phyloP scores from a whole-genome alignment of 345 rosid genomes.

The Euphorbia peplus region DNA sequence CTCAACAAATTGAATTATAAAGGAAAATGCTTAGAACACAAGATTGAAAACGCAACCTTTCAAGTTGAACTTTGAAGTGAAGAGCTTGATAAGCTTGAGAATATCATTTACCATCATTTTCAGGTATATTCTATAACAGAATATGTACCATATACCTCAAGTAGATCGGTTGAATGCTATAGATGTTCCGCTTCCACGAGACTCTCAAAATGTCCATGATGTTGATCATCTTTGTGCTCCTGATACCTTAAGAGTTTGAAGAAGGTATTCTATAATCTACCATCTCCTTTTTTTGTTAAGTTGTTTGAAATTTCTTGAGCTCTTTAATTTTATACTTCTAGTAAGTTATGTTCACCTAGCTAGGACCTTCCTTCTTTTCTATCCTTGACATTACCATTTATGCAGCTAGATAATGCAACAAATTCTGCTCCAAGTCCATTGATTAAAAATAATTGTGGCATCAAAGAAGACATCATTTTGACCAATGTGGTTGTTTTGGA shows the following conservation, averaged over 20 bases:
- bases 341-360: conserved; percentile 15
- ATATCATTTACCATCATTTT: too few relatives aligned
- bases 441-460: conserved; percentile 18
- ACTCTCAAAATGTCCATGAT: conserved; percentile 30
- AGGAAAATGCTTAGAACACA: too few relatives aligned
- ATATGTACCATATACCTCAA: too few relatives aligned
- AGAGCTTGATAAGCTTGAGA: too few relatives aligned
- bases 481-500: conserved; percentile 30
- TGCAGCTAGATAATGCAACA: conserved; percentile 40
- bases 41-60: too few relatives aligned
- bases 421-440: conserved; percentile 28
- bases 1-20: too few relatives aligned
- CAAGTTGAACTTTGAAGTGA: too few relatives aligned
- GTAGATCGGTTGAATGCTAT: conserved; percentile 28
- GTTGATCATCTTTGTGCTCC: conserved; percentile 30
- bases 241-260: conserved; percentile 37
- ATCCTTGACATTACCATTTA: conserved; percentile 18
- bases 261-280: conserved; percentile 45
- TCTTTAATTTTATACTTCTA: conserved; percentile 12
- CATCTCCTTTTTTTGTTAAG: conserved; percentile 12
- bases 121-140: too few relatives aligned
- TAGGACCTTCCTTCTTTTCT: conserved; percentile 6
- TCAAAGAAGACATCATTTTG: conserved; percentile 38
- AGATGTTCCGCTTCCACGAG: conserved; percentile 28
- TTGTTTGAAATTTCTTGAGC: conserved; percentile 9